Conservation (phyloP, 176 grass and related monocot species). For the Puccinellia tenuiflora region DNA sequence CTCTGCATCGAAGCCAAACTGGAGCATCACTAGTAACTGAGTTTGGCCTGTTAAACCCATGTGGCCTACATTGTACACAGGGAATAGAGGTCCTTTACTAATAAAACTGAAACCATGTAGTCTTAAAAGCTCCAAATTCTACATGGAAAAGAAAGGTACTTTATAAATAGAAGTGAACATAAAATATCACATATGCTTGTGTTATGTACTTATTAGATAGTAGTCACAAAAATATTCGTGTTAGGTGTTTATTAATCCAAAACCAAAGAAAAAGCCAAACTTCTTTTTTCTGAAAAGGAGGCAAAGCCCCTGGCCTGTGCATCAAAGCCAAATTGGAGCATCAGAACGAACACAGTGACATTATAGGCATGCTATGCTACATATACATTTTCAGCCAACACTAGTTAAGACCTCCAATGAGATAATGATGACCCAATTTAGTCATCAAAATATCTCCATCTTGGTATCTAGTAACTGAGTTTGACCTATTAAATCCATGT, state of each 20-base stretch:
- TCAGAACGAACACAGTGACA: background rate
- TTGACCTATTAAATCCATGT: background rate
- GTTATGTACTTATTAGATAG: too few species aligned
- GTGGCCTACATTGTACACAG: background rate
- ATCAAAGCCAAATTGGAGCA: background rate
- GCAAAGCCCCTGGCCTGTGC: too few species aligned
- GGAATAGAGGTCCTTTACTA: background rate
- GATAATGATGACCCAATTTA: background rate
- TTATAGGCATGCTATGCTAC: background rate
- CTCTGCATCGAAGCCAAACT: background rate
- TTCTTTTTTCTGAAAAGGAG: too few species aligned
- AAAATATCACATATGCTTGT: too few species aligned
- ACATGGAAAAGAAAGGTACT: background rate
- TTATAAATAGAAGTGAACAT: background rate
- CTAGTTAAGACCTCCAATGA: background rate
- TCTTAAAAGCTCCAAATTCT: background rate
- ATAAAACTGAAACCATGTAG: background rate
- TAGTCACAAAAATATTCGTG: too few species aligned
- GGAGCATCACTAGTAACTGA: background rate
- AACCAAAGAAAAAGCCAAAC: too few species aligned
- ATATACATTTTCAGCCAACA: background rate
- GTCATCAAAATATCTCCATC: background rate
- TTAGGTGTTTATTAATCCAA: too few species aligned
- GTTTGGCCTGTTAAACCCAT: background rate
- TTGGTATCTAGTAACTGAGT: background rate